Base-by-base conservation (phyloP, 192 early-diverging fungal genomes). In the Rhizophagus prolifer region DNA sequence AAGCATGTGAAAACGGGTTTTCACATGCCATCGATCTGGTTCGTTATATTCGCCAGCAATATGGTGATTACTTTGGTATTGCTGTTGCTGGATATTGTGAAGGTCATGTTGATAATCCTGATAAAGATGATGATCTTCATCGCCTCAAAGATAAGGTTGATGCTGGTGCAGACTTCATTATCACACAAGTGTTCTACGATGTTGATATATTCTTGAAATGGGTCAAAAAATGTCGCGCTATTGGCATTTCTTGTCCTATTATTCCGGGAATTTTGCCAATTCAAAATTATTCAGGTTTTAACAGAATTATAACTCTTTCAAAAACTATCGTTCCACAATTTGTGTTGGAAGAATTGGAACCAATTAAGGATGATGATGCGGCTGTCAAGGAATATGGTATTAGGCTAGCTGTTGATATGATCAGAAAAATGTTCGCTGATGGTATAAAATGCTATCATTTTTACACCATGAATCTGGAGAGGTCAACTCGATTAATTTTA, bases 21-120 rank as follows among this genome's bases (percentile, higher is more conserved):
- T 74, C 84, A 12, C 85, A 98, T 74, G 96, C 96, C 30, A 85
- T 81, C 1, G 96, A 99, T 79, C 83, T 99, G 41, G 96, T 99
- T 9, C 85, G 85, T 71, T 97, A 99, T 78, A 96, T 99, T 72
- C 89, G 95, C 26, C 74, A 87, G 46, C 69, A 91, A 70, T 94
- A 97, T 78, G 94, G 93, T 7, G 94, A 97, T 81, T 94, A 94
- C 79, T 99, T 99, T 81, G 94, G 95, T 72, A 94, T 99, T 67
- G 96, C 92, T 70, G 98, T 99, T n/a, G 98, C 98, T 3, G 97
- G 94, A 34, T 96, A 98, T 82, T 95, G 95, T 21, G 98, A 99
- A 83, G 95, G 94, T 30, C 96, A 97, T 86, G 78, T 89, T 31
- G 94, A 96, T 77, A 93, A 92, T 73, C 82, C 87, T 14, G 88